These are phyloP conservation scores for Allium cepa DNA, from an alignment of 106 monocot genomes.

Conservation along the genomic window DNA sequence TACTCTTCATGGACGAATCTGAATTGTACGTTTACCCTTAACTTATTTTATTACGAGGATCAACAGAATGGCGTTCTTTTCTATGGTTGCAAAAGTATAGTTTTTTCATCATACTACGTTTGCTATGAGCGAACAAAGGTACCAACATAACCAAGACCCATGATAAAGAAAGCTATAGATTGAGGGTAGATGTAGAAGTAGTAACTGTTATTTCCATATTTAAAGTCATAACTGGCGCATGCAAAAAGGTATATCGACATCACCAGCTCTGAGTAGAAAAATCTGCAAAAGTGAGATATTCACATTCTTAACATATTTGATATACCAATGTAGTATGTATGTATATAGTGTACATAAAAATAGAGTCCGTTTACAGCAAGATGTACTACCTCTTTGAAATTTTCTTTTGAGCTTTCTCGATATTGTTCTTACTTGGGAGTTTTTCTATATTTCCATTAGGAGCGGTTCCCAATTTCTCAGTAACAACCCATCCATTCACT, in stretches of 20 bases:
- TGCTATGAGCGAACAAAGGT: slow-evolving; percentile 14
- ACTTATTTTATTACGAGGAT: too few relatives aligned
- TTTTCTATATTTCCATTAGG: not conserved
- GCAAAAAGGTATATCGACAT: slow-evolving; percentile 14
- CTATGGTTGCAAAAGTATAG: not conserved
- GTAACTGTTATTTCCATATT: slow-evolving; percentile 5
- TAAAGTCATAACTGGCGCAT: slow-evolving; percentile 25
- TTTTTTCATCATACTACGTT: not conserved
- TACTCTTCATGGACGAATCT: too few relatives aligned
- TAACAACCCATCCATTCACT: slow-evolving; percentile 40
- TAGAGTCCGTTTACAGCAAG: not conserved
- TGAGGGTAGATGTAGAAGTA: slow-evolving; percentile 26
- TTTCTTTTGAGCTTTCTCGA: slow-evolving; percentile 10
- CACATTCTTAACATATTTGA: too few relatives aligned
- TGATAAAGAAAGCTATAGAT: slow-evolving; percentile 20
- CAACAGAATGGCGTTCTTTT: not conserved
- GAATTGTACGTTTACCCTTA: too few relatives aligned
- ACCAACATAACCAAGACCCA: slow-evolving; percentile 23
- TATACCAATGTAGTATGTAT: too few relatives aligned
- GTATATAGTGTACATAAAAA: not conserved
- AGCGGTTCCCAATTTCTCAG: slow-evolving; percentile 26
- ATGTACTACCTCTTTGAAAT: slow-evolving; percentile 12
- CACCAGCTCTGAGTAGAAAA: slow-evolving; percentile 12
- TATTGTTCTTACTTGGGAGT: not conserved
- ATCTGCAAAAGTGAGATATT: slow-evolving; percentile 3